Evolutionary conservation across 768 basidiomycete genomes (phyloP), one percentile per base, ranked within the genome.

Genomic region (Tulasnella sp.): DNA sequence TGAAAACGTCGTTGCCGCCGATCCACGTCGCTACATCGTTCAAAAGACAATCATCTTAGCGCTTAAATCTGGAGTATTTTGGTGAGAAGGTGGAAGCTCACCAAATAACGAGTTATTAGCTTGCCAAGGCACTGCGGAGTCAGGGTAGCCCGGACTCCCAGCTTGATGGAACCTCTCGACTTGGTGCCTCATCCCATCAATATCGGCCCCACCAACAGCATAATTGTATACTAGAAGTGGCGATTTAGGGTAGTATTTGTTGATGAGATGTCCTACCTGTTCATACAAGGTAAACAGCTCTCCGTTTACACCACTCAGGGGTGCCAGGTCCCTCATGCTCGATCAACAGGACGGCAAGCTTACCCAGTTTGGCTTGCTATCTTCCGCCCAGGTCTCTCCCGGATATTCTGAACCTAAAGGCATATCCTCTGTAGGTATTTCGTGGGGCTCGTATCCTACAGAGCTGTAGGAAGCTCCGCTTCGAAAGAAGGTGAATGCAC

Each of bases 401-500:
- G 90, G 89, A 81, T 87, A 91, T 3, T 83, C 82, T 1, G 88
- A 83, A 0, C 90, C 89, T 2, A 90, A 83, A 3, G 90, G 91
- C 36, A 87, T 81, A 5, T 86, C 81, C 68, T 85, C 84, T 34
- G 84, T 84, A 77, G 68, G 56, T 68, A 68, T 27, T 31, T 27
- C 71, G 81, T 75, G 27, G 48, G 62, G 62, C 62, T 24, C 62
- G 73, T 83, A 85, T 24, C 84, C 84, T 31, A 87, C 85, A n/a
- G 88, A 87, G 82, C 88, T 88, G 80, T 90, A 92, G 0, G 90
- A 92, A 82, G 90, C 91, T n/a, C 91, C 91, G 82, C 91, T 92
- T 82, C 48, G 79, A 34, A 56, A 34, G 38, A 71, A 31, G 58
- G 18, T 38, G 21, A 75, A 56, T 10, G 21, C 9, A 1, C 2